Conservation (phyloP, 768 basidiomycete genomes). For the Guyanaporus albipodus region DNA sequence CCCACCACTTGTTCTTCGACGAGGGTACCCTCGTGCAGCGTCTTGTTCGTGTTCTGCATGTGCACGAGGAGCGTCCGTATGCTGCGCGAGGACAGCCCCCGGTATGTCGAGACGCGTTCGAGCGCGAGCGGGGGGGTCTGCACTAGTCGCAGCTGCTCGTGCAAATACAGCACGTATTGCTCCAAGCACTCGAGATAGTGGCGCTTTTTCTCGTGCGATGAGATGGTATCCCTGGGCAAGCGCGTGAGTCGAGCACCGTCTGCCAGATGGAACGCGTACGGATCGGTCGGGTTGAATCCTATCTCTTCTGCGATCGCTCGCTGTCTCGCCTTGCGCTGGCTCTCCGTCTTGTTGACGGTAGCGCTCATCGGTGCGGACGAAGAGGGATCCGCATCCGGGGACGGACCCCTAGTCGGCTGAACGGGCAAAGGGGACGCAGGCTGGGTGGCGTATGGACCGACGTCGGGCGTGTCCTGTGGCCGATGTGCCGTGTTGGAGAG, state of each 20-base stretch:
- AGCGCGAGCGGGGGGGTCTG: constrained; percentile 45
- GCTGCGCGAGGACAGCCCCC: constrained; percentile 58
- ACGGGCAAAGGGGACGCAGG: constrained; percentile 14
- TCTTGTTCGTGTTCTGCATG: constrained; percentile 55
- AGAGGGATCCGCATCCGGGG: constrained; percentile 7
- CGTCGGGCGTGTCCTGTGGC: constrained; percentile 1
- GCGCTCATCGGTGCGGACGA: background rate
- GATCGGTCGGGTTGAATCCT: constrained; percentile 58
- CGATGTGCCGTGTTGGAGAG: constrained; percentile 40
- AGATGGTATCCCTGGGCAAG: constrained; percentile 56
- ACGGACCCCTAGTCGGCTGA: constrained; percentile 6
- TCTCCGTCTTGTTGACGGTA: constrained; percentile 37
- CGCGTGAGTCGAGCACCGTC: background rate
- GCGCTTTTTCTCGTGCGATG: constrained; percentile 75
- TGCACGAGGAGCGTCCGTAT: constrained; percentile 70
- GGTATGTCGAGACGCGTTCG: constrained; percentile 48
- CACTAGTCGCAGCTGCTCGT: constrained; percentile 53
- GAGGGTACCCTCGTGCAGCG: constrained; percentile 46
- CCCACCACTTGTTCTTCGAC: constrained; percentile 55
- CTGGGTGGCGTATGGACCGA: background rate
- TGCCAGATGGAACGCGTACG: constrained; percentile 37
- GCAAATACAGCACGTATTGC: constrained; percentile 63
- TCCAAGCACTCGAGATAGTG: constrained; percentile 72
- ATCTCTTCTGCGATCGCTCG: constrained; percentile 54
- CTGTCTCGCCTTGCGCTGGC: constrained; percentile 53